A percentile compares a stretch with the other conserved stretches of the same genome.
Evolutionary conservation across 73 alveolate genomes (phyloP).

Genomic region (Paramecium biaurelia): DNA sequence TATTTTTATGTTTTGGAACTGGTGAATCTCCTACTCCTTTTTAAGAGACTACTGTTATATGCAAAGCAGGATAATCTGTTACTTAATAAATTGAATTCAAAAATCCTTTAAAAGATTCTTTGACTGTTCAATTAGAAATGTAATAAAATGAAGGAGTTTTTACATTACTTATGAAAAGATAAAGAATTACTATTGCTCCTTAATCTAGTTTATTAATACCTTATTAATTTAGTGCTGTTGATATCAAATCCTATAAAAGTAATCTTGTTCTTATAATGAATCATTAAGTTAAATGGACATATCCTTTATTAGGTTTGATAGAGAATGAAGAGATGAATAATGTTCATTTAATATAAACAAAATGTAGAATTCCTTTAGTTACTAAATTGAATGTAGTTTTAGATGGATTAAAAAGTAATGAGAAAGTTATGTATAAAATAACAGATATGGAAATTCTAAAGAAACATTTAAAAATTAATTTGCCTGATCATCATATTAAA

Average conservation of each 20-base stretch:
- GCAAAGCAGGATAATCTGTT: slow-evolving; percentile 51
- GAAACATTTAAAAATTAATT: slow-evolving; percentile 14
- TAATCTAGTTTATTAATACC: slow-evolving; percentile 83
- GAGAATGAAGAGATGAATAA: slow-evolving; percentile 88
- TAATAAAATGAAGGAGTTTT: slow-evolving; percentile 76
- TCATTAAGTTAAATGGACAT: slow-evolving; percentile 84
- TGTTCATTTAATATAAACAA: slow-evolving; percentile 72
- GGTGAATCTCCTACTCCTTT: slow-evolving; percentile 96
- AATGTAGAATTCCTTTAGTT: slow-evolving; percentile 25
- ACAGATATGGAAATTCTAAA: slow-evolving; percentile 9
- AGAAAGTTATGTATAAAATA: slow-evolving; percentile 32
- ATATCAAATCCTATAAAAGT: slow-evolving; percentile 83
- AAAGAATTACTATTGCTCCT: slow-evolving; percentile 86
- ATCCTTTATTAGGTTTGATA: slow-evolving; percentile 90
- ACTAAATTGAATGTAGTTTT: neutral
- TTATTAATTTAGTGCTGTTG: slow-evolving; percentile 84
- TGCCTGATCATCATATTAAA: neutral
- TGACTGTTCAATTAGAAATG: slow-evolving; percentile 76
- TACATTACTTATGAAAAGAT: slow-evolving; percentile 76
- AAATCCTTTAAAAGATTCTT: slow-evolving; percentile 90
- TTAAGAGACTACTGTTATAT: slow-evolving; percentile 89
- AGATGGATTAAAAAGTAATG: neutral
- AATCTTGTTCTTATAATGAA: slow-evolving; percentile 82
- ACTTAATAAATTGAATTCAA: slow-evolving; percentile 69
- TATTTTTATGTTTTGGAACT: slow-evolving; percentile 88